phyloP scores from a whole-genome alignment of 805 yeast genomes.

The Zygoascus biomembranicola region DNA sequence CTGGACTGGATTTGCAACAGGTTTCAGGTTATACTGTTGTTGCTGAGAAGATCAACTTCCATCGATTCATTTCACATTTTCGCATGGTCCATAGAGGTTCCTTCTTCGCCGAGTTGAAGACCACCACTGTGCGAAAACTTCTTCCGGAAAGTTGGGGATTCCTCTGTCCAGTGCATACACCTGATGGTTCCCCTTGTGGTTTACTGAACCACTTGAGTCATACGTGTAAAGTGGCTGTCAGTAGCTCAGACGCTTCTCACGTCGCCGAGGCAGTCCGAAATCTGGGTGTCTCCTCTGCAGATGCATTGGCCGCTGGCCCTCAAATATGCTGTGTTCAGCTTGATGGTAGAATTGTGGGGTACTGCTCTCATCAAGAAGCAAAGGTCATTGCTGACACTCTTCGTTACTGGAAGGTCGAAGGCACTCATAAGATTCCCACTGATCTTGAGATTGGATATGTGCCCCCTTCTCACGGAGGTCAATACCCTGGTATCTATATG shows the following conservation, averaged over 20 bases:
- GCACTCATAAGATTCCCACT: constrained; percentile 65
- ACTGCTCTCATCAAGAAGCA: constrained; percentile 89
- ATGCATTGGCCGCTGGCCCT: constrained; percentile 82
- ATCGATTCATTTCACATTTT: constrained; percentile 96
- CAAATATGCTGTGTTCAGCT: constrained; percentile 70
- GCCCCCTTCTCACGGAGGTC: constrained; percentile 93
- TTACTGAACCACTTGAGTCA: constrained; percentile 92
- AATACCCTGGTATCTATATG: constrained; percentile 89
- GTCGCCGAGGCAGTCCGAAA: constrained; percentile 59
- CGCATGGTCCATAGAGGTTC: constrained; percentile 99
- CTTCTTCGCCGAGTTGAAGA: constrained; percentile 94
- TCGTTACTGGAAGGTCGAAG: constrained; percentile 88
- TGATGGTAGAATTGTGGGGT: constrained; percentile 88
- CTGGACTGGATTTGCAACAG: constrained; percentile 96
- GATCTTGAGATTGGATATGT: constrained; percentile 91
- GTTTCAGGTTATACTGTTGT: constrained; percentile 97
- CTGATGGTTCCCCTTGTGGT: constrained; percentile 99
- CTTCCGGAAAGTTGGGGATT: constrained; percentile 99
- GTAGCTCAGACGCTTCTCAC: constrained; percentile 60
- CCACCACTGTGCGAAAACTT: constrained; percentile 93
- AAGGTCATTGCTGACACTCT: constrained; percentile 78
- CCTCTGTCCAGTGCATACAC: constrained; percentile 97
- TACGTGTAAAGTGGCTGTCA: constrained; percentile 81
- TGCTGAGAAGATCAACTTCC: constrained; percentile 95
- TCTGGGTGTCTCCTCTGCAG: constrained; percentile 66